phyloP scores from a whole-genome alignment of 129 eudicot species.

The sunflower (Helianthus annuus) region DNA sequence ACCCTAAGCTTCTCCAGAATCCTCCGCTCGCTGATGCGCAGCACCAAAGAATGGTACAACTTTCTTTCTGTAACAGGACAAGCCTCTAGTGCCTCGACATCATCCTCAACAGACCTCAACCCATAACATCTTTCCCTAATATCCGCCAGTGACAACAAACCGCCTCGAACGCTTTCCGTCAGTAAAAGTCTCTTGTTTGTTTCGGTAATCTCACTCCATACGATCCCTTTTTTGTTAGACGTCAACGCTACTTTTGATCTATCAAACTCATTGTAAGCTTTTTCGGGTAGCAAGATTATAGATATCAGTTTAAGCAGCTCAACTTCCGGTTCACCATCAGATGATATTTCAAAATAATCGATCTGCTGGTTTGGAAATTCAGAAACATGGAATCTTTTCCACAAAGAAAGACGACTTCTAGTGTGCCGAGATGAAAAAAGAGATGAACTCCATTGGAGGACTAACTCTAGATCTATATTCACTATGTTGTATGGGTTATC shows the following conservation, averaged over 20 bases:
- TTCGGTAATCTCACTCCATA: constrained; percentile 34
- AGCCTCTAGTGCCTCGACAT: constrained; percentile 34
- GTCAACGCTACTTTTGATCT: constrained; percentile 12
- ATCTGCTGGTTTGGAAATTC: constrained; percentile 57
- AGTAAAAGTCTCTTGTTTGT: constrained; percentile 46
- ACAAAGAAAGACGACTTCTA: constrained; percentile 61
- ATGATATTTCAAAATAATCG: constrained; percentile 83
- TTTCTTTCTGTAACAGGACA: constrained; percentile 47
- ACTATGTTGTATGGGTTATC: constrained; percentile 84
- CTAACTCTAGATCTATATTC: constrained; percentile 76
- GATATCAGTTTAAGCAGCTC: constrained; percentile 73
- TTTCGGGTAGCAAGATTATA: constrained; percentile 54
- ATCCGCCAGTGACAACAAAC: constrained; percentile 60
- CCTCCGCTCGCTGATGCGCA: constrained; percentile 76
- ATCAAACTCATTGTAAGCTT: constrained; percentile 39
- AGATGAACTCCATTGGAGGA: constrained; percentile 74
- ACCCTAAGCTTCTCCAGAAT: constrained; percentile 67
- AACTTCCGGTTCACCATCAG: constrained; percentile 76
- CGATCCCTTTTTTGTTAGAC: constrained; percentile 26
- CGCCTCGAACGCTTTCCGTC: constrained; percentile 53
- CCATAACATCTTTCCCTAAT: constrained; percentile 70
- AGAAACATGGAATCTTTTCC: constrained; percentile 59
- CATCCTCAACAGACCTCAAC: constrained; percentile 48
- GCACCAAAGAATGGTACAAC: constrained; percentile 64
- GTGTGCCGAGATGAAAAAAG: constrained; percentile 61